Evolutionary conservation across 306 rosid species (phyloP).

Genomic region (Malus asiatica): DNA sequence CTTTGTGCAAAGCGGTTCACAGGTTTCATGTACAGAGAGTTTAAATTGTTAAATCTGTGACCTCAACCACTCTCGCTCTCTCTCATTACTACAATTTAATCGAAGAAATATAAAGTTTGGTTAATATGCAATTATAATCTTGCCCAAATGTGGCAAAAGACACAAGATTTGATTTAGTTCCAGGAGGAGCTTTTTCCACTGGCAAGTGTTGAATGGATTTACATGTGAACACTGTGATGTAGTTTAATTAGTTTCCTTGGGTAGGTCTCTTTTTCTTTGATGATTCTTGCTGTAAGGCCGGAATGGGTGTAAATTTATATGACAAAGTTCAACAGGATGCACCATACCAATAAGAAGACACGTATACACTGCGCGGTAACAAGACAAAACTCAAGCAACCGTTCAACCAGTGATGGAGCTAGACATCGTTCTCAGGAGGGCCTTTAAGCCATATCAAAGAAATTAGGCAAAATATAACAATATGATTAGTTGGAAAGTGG

Average conservation of each 20-base stretch:
- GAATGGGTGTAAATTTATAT: not conserved
- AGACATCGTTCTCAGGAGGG: too few species aligned
- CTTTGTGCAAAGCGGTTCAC: conserved; percentile 1
- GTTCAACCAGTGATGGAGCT: too few species aligned
- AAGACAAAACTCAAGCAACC: not conserved
- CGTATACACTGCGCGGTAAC: too few species aligned
- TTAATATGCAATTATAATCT: not conserved
- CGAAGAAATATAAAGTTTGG: not conserved
- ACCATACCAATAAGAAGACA: too few species aligned
- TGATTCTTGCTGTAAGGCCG: not conserved
- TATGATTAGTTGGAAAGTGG: too few species aligned
- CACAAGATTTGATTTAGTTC: not conserved
- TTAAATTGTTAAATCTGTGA: not conserved
- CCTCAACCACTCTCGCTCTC: not conserved
- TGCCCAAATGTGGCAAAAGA: not conserved
- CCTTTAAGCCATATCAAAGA: too few species aligned
- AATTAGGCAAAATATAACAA: too few species aligned
- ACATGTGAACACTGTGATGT: not conserved
- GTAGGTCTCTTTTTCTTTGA: not conserved
- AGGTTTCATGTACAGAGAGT: not conserved
- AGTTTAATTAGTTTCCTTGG: not conserved
- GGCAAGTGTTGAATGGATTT: not conserved
- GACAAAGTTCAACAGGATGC: not conserved
- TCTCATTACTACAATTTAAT: not conserved
- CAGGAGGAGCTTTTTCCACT: not conserved